These are phyloP conservation scores for Bruguiera parviflora DNA, from an alignment of 345 rosid species.

Conservation along the genomic window DNA sequence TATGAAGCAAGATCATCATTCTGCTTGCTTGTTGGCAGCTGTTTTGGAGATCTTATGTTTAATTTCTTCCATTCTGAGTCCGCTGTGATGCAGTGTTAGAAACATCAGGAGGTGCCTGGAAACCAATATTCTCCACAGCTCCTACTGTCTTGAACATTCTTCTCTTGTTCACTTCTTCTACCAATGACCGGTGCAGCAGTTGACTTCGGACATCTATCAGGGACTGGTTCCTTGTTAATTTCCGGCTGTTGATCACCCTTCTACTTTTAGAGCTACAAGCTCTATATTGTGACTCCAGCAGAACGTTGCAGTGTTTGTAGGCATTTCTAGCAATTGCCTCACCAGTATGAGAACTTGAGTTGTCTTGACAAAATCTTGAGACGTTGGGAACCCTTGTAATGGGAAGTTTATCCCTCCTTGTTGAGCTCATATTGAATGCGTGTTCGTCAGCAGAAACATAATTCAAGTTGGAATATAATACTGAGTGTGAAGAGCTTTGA, in stretches of 20 bases:
- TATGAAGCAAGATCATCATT: constrained; percentile 1
- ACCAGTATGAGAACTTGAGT: constrained; percentile 25
- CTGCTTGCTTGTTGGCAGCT: neutral
- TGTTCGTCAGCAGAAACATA: constrained; percentile 47
- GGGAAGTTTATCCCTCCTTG: constrained; percentile 25
- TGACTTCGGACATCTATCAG: constrained; percentile 64
- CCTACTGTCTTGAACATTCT: constrained; percentile 68
- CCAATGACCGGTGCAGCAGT: constrained; percentile 47
- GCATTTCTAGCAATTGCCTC: constrained; percentile 18
- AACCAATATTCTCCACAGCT: constrained; percentile 67
- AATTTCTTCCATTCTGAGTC: constrained; percentile 24
- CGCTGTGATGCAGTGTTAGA: constrained; percentile 19
- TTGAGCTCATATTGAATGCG: constrained; percentile 27
- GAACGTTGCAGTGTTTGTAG: constrained; percentile 29
- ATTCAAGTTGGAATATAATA: constrained; percentile 50
- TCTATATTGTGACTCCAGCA: constrained; percentile 32
- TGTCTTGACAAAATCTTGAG: constrained; percentile 53
- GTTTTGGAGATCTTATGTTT: constrained; percentile 3
- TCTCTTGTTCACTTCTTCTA: constrained; percentile 61
- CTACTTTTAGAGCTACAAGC: constrained; percentile 36
- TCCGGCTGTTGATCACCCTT: constrained; percentile 28
- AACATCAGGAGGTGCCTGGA: constrained; percentile 52
- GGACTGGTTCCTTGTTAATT: constrained; percentile 59
- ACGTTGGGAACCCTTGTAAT: constrained; percentile 32
- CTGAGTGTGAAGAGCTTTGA: constrained; percentile 60